Conservation (phyloP, 371 early-diverging fungal genomes). For the Syncephalastrum contaminatum region DNA sequence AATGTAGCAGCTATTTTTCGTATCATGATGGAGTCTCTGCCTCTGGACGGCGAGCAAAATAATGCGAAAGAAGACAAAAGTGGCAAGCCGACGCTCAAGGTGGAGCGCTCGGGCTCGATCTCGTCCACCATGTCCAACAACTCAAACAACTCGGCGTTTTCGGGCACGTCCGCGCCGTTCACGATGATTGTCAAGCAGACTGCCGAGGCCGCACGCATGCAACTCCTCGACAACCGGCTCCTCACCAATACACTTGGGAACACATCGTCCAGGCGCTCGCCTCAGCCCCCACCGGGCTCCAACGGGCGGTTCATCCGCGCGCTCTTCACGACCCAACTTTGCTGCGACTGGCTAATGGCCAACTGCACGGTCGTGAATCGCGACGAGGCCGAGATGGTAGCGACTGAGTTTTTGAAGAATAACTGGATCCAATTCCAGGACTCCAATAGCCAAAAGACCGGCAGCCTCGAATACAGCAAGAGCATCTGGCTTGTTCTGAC, state of each 20-base stretch:
- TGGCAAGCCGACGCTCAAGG: background rate
- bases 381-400: conserved; percentile 61
- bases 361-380: conserved; percentile 58
- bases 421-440: conserved; percentile 56
- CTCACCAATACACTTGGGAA: conserved; percentile 24
- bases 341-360: conserved; percentile 64
- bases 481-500: conserved; percentile 17
- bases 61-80: background rate
- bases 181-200: conserved; percentile 18
- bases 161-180: conserved; percentile 20
- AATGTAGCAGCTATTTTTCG: conserved; percentile 30
- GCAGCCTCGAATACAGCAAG: conserved; percentile 12
- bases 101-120: background rate
- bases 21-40: conserved; percentile 44
- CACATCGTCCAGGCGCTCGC: background rate
- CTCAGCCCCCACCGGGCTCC: background rate
- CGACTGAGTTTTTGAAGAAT: conserved; percentile 51
- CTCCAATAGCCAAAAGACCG: conserved; percentile 5
- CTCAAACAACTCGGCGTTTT: conserved; percentile 1
- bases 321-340: conserved; percentile 42
- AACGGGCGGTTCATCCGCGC: conserved; percentile 26
- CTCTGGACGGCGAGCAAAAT: conserved; percentile 34
- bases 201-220: conserved; percentile 28
- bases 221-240: conserved; percentile 38
- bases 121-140: background rate